phyloP scores from a whole-genome alignment of 2,329 filamentous ascomycete species.

The Trichoderma citrinoviride region DNA sequence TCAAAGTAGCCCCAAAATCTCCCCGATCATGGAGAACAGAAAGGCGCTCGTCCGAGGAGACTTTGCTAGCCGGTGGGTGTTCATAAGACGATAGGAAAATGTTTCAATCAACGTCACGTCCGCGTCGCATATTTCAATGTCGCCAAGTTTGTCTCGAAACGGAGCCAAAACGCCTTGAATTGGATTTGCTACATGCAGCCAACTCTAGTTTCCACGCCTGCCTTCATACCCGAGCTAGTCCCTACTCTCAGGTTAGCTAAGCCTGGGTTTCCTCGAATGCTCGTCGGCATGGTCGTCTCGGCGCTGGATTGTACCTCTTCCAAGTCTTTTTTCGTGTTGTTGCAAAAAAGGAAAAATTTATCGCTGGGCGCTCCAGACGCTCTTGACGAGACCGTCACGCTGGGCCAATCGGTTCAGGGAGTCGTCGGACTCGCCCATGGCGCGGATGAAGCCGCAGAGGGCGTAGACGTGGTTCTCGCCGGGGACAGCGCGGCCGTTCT shows the following conservation, averaged over 20 bases:
- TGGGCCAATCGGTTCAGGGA: conserved; percentile 92
- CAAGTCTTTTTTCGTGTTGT: conserved; percentile 10
- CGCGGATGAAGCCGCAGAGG: conserved; percentile 94
- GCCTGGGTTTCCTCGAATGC: background rate
- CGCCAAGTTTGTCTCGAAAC: conserved; percentile 39
- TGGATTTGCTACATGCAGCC: conserved; percentile 46
- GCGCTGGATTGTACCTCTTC: conserved; percentile 24
- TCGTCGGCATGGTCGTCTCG: background rate
- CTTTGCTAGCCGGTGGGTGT: conserved; percentile 52
- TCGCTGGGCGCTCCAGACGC: conserved; percentile 81
- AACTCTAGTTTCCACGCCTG: conserved; percentile 43
- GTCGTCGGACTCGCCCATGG: conserved; percentile 98
- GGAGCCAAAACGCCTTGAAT: conserved; percentile 47
- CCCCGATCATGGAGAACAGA: conserved; percentile 45
- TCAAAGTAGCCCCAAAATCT: conserved; percentile 55
- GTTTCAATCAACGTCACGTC: conserved; percentile 31
- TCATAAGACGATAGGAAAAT: conserved; percentile 22
- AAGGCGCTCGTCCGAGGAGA: conserved; percentile 47
- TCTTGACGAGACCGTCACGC: conserved; percentile 95
- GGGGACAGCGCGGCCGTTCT: conserved; percentile 90
- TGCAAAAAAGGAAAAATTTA: conserved; percentile 39
- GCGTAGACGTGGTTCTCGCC: conserved; percentile 98
- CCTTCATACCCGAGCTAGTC: conserved; percentile 39
- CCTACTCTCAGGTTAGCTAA: conserved; percentile 27
- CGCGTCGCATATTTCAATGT: conserved; percentile 31